Evolutionary conservation across 306 rosid species (phyloP).

Genomic region (Citrullus mucosospermus): DNA sequence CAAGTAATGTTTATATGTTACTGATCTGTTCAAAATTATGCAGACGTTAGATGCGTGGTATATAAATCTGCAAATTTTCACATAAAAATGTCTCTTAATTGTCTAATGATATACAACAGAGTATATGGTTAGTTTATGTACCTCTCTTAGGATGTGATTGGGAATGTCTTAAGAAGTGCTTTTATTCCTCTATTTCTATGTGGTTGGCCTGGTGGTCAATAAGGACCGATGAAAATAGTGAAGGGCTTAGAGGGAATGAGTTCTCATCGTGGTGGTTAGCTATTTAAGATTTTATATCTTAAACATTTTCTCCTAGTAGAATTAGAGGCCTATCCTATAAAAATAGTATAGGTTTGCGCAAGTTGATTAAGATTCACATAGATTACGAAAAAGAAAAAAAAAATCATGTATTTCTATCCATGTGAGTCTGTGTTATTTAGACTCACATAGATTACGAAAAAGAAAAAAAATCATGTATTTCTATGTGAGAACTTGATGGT

Average conservation of each 20-base stretch:
- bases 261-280: background rate
- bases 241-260: background rate
- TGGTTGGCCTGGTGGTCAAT: background rate
- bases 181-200: too few relatives aligned
- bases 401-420: too few relatives aligned
- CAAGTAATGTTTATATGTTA: slow-evolving; percentile 24
- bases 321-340: background rate
- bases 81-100: background rate
- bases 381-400: too few relatives aligned
- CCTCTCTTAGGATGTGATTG: background rate
- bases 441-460: too few relatives aligned
- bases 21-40: background rate
- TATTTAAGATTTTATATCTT: background rate
- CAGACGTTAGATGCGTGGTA: background rate
- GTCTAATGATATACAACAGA: background rate
- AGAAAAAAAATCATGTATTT: too few relatives aligned
- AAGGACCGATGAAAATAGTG: background rate
- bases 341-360: background rate
- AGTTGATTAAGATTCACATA: background rate
- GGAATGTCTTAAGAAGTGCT: background rate
- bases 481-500: too few relatives aligned
- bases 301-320: background rate
- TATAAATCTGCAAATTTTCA: background rate
- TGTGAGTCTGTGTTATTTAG: background rate
- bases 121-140: background rate